Percentiles rank a stretch among this genome's conserved stretches.
Evolutionary conservation across 768 basidiomycete genomes (phyloP).

Genomic region (Calocera cornea): DNA sequence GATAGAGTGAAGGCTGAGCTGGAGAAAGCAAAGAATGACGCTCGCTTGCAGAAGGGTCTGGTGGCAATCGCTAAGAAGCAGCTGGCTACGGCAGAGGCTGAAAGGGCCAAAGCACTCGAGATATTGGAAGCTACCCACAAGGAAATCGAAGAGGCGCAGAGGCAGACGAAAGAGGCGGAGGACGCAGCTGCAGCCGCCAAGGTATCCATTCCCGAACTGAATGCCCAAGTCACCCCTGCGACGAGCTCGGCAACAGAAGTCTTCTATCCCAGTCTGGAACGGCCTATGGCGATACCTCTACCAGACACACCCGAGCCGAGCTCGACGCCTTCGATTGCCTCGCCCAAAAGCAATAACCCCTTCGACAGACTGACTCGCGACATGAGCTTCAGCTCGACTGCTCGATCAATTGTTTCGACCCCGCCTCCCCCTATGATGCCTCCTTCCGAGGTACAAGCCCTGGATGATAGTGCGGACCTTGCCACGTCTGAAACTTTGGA

Average conservation of each 20-base stretch:
- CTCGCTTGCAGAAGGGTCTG: slow-evolving; percentile 89
- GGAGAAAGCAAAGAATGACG: slow-evolving; percentile 85
- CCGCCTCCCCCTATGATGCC: slow-evolving; percentile 30
- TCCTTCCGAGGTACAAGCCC: slow-evolving; percentile 13
- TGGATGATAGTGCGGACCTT: background rate
- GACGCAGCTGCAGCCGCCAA: slow-evolving; percentile 13
- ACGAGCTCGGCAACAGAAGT: background rate
- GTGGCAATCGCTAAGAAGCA: slow-evolving; percentile 93
- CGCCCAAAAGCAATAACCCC: slow-evolving; percentile 73
- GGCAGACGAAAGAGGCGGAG: slow-evolving; percentile 10
- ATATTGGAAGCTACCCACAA: slow-evolving; percentile 37
- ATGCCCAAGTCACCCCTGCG: slow-evolving; percentile 17
- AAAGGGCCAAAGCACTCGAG: slow-evolving; percentile 52
- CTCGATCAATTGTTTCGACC: slow-evolving; percentile 49
- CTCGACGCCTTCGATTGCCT: slow-evolving; percentile 36
- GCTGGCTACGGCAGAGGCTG: slow-evolving; percentile 66
- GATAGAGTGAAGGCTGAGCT: slow-evolving; percentile 55
- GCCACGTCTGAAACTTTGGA: background rate
- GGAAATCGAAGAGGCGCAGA: slow-evolving; percentile 31
- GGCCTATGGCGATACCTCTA: slow-evolving; percentile 56
- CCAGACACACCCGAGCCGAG: slow-evolving; percentile 54
- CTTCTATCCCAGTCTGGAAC: slow-evolving; percentile 2
- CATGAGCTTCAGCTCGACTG: slow-evolving; percentile 30
- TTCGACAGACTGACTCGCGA: slow-evolving; percentile 52
- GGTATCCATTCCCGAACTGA: slow-evolving; percentile 17